phyloP scores from a whole-genome alignment of 768 basidiomycete genomes.

The Naganishia randhawae region DNA sequence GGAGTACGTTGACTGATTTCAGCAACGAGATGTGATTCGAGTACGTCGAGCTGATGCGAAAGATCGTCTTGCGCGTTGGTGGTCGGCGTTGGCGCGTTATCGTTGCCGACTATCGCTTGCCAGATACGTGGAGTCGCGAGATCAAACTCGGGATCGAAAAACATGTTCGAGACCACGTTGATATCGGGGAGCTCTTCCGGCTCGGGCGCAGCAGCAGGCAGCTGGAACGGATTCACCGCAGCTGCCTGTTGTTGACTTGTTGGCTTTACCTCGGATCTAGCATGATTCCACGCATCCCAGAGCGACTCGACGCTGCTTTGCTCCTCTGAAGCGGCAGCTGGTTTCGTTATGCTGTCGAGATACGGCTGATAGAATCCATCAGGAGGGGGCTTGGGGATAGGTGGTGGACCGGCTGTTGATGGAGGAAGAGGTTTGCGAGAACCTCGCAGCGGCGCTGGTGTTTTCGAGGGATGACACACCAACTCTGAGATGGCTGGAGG shows the following conservation, averaged over 20 bases:
- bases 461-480: slow-evolving; percentile 45
- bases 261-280: not conserved
- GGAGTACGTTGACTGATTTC: slow-evolving; percentile 87
- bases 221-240: not conserved
- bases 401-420: slow-evolving; percentile 62
- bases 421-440: slow-evolving; percentile 63
- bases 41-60: slow-evolving; percentile 84
- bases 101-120: slow-evolving; percentile 58
- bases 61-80: slow-evolving; percentile 73
- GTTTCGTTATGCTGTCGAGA: slow-evolving; percentile 55
- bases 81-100: slow-evolving; percentile 52
- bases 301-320: slow-evolving; percentile 10
- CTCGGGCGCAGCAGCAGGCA: not conserved
- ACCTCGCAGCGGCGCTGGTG: slow-evolving; percentile 77
- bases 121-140: slow-evolving; percentile 70
- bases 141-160: slow-evolving; percentile 74
- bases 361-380: slow-evolving; percentile 48
- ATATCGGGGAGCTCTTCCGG: slow-evolving; percentile 57
- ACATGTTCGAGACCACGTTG: slow-evolving; percentile 71
- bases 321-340: slow-evolving; percentile 58
- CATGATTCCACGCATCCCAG: slow-evolving; percentile 18
- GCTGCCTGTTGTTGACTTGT: not conserved
- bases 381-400: slow-evolving; percentile 48
- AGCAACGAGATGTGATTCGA: slow-evolving; percentile 88
- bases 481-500: slow-evolving; percentile 10